phyloP scores from a whole-genome alignment of 2,329 filamentous ascomycete species.

The Pseudogymnoascus sp. region DNA sequence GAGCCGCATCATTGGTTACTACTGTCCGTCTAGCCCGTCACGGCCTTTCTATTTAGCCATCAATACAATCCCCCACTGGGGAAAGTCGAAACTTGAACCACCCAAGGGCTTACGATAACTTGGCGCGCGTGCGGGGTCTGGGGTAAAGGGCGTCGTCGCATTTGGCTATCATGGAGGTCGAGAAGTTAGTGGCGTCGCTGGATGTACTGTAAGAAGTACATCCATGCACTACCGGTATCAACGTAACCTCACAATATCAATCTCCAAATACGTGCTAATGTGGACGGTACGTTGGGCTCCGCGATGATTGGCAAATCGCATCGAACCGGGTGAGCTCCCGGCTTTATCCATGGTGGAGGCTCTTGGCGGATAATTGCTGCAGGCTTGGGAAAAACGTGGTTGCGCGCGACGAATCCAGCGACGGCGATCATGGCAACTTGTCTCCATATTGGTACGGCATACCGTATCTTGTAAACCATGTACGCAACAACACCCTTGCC shows the following conservation, averaged over 20 bases:
- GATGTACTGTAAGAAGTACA: neutral
- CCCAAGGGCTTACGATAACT: neutral
- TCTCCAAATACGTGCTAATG: neutral
- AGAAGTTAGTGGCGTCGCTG: neutral
- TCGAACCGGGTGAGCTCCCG: conserved; percentile 2
- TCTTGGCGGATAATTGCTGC: conserved; percentile 1
- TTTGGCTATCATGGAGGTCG: neutral
- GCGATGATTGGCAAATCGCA: conserved; percentile 1
- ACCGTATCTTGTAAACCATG: neutral
- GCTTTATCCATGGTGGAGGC: conserved; percentile 4
- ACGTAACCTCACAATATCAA: neutral
- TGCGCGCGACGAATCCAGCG: neutral
- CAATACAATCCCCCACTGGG: neutral
- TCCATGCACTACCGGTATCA: neutral
- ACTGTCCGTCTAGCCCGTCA: neutral
- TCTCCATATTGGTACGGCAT: neutral
- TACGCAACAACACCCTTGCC: neutral
- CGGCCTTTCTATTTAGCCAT: neutral
- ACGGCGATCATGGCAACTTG: neutral
- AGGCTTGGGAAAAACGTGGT: neutral
- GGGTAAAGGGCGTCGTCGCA: neutral
- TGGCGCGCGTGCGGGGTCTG: conserved; percentile 4
- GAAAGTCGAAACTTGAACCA: neutral
- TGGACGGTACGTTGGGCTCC: neutral
- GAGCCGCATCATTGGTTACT: neutral